A percentile compares a stretch with the other conserved stretches of the same genome.
Conservation (phyloP, 345 rosid species). For the Tarenaya hassleriana region DNA sequence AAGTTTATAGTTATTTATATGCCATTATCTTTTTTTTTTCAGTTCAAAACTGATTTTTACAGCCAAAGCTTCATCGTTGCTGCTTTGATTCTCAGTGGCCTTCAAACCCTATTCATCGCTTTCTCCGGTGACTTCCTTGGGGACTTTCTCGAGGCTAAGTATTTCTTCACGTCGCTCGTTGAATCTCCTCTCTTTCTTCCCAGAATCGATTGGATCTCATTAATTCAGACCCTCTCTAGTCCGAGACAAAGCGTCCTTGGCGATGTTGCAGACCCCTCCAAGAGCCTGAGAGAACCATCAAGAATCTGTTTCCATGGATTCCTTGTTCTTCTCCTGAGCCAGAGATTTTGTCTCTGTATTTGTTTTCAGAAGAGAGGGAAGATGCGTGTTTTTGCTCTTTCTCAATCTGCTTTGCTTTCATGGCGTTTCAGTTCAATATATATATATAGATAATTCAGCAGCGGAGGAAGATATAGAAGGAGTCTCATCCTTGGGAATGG, state of each 20-base stretch:
- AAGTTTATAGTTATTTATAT: no score
- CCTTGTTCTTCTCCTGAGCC: slow-evolving; percentile 18
- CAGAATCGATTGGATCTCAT: slow-evolving; percentile 26
- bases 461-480: slow-evolving; percentile 17
- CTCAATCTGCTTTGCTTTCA: not conserved
- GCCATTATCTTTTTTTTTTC: no score
- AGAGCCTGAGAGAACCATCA: slow-evolving; percentile 29
- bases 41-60: no score
- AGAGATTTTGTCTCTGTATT: slow-evolving; percentile 8
- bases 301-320: slow-evolving; percentile 22
- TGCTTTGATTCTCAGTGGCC: not conserved
- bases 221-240: slow-evolving; percentile 20
- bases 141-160: slow-evolving; percentile 23
- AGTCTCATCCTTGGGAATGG: slow-evolving; percentile 21
- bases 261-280: slow-evolving; percentile 23
- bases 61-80: not conserved
- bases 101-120: slow-evolving; percentile 23
- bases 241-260: slow-evolving; percentile 29
- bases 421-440: slow-evolving; percentile 1
- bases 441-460: slow-evolving; percentile 13
- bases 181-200: slow-evolving; percentile 20
- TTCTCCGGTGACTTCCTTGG: slow-evolving; percentile 20
- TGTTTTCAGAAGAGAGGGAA: not conserved
- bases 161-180: slow-evolving; percentile 12
- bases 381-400: not conserved